Percentiles rank a stretch among this genome's conserved stretches.
Evolutionary conservation across 176 grass and related monocot genomes (phyloP).

Genomic region (Ananas comosus): DNA sequence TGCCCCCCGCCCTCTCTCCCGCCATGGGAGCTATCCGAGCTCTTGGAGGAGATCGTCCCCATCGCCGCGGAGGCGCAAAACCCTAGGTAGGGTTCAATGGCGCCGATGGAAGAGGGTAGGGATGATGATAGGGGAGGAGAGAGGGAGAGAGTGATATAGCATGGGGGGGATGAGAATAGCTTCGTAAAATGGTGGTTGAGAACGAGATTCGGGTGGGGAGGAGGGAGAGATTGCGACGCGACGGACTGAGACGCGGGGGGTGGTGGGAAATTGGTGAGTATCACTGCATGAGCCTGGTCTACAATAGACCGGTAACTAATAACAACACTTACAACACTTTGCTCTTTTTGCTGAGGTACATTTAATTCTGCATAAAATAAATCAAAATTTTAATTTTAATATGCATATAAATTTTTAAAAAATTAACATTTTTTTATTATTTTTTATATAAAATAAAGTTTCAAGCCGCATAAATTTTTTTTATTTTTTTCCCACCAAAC

Average conservation of each 20-base stretch:
- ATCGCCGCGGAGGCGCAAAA: conserved; percentile 29
- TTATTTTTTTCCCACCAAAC: too few relatives aligned
- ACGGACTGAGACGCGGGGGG: not conserved
- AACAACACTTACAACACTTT: too few relatives aligned
- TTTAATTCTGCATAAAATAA: too few relatives aligned
- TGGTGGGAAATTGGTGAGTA: too few relatives aligned
- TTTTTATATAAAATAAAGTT: too few relatives aligned
- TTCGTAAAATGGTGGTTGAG: not conserved
- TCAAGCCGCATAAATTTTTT: too few relatives aligned
- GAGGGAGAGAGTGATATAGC: not conserved
- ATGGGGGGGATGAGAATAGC: not conserved
- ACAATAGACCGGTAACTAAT: too few relatives aligned
- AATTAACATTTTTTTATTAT: too few relatives aligned
- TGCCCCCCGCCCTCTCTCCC: conserved; percentile 72
- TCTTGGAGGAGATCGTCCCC: conserved; percentile 34
- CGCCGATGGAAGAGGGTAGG: not conserved
- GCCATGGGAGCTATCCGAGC: conserved; percentile 30
- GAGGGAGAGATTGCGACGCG: not conserved
- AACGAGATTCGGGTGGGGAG: not conserved
- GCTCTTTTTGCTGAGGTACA: too few relatives aligned
- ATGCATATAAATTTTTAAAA: too few relatives aligned
- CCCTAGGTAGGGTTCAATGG: not conserved
- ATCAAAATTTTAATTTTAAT: too few relatives aligned
- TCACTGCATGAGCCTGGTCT: too few relatives aligned
- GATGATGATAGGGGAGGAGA: not conserved